phyloP scores from a whole-genome alignment of 352 stramenopile species.

The Pseudoperonospora humuli region DNA sequence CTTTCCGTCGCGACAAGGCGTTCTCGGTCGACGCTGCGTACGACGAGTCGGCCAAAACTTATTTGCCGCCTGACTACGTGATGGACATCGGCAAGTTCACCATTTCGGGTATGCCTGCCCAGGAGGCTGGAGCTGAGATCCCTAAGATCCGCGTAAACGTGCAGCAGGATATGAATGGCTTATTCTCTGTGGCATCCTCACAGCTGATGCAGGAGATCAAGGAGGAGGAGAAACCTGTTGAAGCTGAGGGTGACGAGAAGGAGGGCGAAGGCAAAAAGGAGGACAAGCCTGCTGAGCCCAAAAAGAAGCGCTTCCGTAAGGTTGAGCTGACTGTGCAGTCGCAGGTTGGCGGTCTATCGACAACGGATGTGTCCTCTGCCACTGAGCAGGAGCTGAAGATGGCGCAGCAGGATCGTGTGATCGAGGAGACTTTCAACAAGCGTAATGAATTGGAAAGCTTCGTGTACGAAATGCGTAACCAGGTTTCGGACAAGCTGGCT shows the following conservation, averaged over 20 bases:
- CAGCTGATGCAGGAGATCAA: slow-evolving; percentile 97
- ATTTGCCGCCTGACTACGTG: slow-evolving; percentile 59
- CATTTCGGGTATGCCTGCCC: slow-evolving; percentile 82
- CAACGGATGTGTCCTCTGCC: slow-evolving; percentile 45
- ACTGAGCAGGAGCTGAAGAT: slow-evolving; percentile 92
- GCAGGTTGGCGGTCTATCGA: slow-evolving; percentile 49
- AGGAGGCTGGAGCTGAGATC: slow-evolving; percentile 67
- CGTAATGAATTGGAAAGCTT: slow-evolving; percentile 99
- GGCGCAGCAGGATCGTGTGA: slow-evolving; percentile 93
- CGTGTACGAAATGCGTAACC: slow-evolving; percentile 99
- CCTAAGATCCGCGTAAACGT: slow-evolving; percentile 95
- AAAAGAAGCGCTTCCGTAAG: slow-evolving; percentile 95
- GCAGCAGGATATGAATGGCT: slow-evolving; percentile 95
- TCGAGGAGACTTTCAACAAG: slow-evolving; percentile 97
- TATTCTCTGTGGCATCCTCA: slow-evolving; percentile 92
- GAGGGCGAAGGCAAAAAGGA: slow-evolving; percentile 61
- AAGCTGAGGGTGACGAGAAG: slow-evolving; percentile 51
- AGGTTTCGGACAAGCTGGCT: slow-evolving; percentile 79
- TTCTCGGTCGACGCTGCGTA: slow-evolving; percentile 92
- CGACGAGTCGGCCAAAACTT: slow-evolving; percentile 67
- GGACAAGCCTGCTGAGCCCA: slow-evolving; percentile 68
- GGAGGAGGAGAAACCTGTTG: slow-evolving; percentile 69
- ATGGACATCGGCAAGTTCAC: slow-evolving; percentile 89
- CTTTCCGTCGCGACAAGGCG: slow-evolving; percentile 86
- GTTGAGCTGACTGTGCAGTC: slow-evolving; percentile 72